Base-by-base conservation (phyloP, 139 green algal species). In the Chlamydomonas schloesseri region DNA sequence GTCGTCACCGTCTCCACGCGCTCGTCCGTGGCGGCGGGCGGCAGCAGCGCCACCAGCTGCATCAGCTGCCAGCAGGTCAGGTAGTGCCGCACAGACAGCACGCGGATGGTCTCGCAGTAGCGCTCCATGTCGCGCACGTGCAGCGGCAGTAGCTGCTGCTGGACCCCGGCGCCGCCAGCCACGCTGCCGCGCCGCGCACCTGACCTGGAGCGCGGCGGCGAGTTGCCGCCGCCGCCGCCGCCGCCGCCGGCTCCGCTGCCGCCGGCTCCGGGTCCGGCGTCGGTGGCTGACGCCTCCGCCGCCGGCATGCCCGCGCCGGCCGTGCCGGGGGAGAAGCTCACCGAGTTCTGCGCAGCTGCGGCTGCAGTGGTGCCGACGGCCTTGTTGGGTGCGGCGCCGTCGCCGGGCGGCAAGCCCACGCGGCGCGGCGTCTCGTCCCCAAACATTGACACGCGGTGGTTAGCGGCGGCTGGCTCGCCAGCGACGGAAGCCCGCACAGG, bases 31-130 rank as follows among this genome's bases (percentile, higher is more conserved):
- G 87, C 83, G 28, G 55, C 31, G 0, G 71, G 33, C 31, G 89
- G 88, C 80, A 94, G 86, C 70, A 94, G 86, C 57, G 82, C 28
- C 64, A 94, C 33, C 70, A 94, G 78, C 86, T 92, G 79, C 23
- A 91, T 88, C 70, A 94, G 74, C 88, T 94, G 91, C 21, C 83
- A 75, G 46, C 80, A 86, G 24, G 80, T 86, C 3, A 86, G 8
- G 81, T 91, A 92, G 47, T 92, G 91, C 29, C 87, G 73, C 36
- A 93, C 85, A 3, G 91, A 84, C 33, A 94, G 67, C 24, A 87
- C 68, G 21, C 88, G 84, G 29, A 94, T 86, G 21, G 84, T 47
- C 81, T 89, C 87, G 34, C 89, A 65, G 33, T 91, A 86, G 6
- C 71, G 67, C 15, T 6, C 81, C 55, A 74, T 83, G 90, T 93